Conservation (phyloP, 257 asterid species). For the Nicotiana tomentosiformis region DNA sequence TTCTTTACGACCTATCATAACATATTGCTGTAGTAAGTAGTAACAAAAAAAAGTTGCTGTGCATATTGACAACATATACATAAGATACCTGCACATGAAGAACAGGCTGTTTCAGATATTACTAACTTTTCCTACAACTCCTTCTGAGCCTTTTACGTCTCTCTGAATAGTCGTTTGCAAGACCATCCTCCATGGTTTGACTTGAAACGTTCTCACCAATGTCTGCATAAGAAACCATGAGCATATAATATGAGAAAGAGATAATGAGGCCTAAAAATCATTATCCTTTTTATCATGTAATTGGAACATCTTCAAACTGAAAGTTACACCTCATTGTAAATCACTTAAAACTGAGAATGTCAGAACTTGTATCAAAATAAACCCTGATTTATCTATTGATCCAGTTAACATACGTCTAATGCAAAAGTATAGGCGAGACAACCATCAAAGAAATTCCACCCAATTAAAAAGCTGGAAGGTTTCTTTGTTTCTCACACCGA, state of each 20-base stretch:
- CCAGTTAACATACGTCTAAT: not conserved
- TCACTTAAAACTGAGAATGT: not conserved
- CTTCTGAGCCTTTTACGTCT: conserved; percentile 14
- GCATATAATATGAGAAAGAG: not conserved
- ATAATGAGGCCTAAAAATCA: not conserved
- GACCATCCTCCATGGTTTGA: not conserved
- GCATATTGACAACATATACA: not conserved
- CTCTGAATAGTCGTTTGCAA: not conserved
- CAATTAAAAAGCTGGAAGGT: not conserved
- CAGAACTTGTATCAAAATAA: not conserved
- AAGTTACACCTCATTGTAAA: not conserved
- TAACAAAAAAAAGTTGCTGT: not conserved
- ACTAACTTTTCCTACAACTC: conserved; percentile 8
- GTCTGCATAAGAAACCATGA: conserved; percentile 3
- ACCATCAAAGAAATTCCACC: not conserved
- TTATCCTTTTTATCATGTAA: not conserved
- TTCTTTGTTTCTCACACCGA: not conserved
- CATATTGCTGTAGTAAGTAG: not conserved
- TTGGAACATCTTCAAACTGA: not conserved
- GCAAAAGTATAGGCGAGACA: not conserved
- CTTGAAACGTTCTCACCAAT: conserved; percentile 1
- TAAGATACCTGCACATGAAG: conserved; percentile 7
- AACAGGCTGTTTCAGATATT: not conserved
- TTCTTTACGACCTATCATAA: not conserved
- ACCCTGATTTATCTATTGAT: not conserved